phyloP scores from a whole-genome alignment of 768 basidiomycete species.

The Russula sp. region DNA sequence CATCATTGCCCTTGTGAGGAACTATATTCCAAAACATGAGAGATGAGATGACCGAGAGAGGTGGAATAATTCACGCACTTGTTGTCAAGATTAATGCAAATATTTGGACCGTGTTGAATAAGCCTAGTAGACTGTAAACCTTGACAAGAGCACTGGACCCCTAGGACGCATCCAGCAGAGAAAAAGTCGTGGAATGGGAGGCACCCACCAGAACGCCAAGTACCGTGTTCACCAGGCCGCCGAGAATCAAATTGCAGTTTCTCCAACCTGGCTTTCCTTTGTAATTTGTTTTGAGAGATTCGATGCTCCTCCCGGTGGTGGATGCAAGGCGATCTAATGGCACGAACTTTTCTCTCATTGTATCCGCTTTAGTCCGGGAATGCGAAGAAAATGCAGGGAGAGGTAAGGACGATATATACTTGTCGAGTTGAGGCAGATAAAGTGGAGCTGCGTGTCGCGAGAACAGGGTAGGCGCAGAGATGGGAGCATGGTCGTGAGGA shows the following conservation, averaged over 20 bases:
- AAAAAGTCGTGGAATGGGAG: background rate
- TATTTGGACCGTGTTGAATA: constrained; percentile 66
- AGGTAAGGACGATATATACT: constrained; percentile 26
- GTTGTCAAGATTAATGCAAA: constrained; percentile 68
- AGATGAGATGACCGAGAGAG: background rate
- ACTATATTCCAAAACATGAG: constrained; percentile 38
- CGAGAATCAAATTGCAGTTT: constrained; percentile 53
- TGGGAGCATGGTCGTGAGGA: constrained; percentile 17
- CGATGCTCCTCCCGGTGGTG: constrained; percentile 47
- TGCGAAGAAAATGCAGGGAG: constrained; percentile 19
- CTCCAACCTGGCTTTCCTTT: constrained; percentile 50
- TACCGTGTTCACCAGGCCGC: constrained; percentile 44
- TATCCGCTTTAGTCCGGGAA: background rate
- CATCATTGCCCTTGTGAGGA: constrained; percentile 38
- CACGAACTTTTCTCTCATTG: constrained; percentile 48
- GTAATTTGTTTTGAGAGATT: constrained; percentile 59
- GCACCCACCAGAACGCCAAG: constrained; percentile 55
- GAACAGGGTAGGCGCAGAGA: constrained; percentile 24
- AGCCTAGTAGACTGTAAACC: constrained; percentile 68
- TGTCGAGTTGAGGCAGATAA: constrained; percentile 25
- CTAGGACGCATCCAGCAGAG: constrained; percentile 37
- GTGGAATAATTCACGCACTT: constrained; percentile 39
- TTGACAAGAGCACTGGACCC: constrained; percentile 67
- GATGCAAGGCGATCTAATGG: constrained; percentile 57
- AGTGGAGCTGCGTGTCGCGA: constrained; percentile 25